Evolutionary conservation across 768 basidiomycete species (phyloP), one percentile per base, ranked within the genome.

Genomic region (Pleurotus djamor): DNA sequence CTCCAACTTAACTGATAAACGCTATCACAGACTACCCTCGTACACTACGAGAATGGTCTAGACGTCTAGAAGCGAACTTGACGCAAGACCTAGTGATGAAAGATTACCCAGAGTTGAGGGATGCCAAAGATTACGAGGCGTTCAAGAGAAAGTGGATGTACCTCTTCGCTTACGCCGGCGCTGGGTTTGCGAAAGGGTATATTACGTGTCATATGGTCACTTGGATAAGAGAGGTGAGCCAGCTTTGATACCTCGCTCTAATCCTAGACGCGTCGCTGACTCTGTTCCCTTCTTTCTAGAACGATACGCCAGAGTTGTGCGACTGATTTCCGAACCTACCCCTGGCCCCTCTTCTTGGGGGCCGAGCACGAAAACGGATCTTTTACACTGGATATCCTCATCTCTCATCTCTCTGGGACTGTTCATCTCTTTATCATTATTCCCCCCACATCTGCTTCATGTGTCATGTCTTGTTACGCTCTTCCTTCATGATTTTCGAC

Each of bases 11-110:
- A 28, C 21, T 28, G 21, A 28, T 28, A 28, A 28, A 28, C 21
- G 21, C 21, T 28, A 5, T 36, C 38, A 28, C 56, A 83, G 85
- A 94, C 68, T 94, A 96, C 74, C 92, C 94, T 34, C 87, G 94
- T 52, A 96, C 94, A 32, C 82, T 96, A n/a, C 86, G 94, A 54
- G 92, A 94, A 76, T 96, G 94, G 94, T 86, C 85, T 34, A 79
- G 87, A 34, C 83, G 92, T 34, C 84, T 96, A 59, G 85, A 88
- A 60, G 73, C 75, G 49, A 89, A 89, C 67, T 69, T 87, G 44
- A 76, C 77, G 9, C 86, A 85, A 63, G 86, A 86, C 12, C 63
- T 80, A 57, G 77, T 90, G 45, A 64, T 79, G 41, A 75, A 76
- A 60, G 84, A 86, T 59, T 84, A 89, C 66, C 89, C 89, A 5